These are phyloP conservation scores for Penicillium pulvis DNA, from an alignment of 495 filamentous ascomycete genomes.

Conservation along the genomic window DNA sequence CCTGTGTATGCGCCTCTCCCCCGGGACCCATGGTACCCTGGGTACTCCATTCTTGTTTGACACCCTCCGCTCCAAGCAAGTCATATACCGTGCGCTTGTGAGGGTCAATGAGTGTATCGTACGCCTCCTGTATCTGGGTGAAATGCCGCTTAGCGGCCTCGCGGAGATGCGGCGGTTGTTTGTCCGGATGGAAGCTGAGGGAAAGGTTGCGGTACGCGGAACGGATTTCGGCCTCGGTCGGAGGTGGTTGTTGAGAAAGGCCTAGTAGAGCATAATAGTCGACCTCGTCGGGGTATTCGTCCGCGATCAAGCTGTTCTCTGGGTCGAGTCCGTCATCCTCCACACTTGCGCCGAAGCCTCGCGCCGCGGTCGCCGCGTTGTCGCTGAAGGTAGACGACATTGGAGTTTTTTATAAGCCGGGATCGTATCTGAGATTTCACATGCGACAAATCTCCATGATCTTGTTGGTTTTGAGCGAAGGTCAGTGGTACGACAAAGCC, in stretches of 20 bases:
- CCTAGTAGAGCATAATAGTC: slow-evolving; percentile 58
- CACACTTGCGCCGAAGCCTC: slow-evolving; percentile 20
- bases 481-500: slow-evolving; percentile 12
- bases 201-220: slow-evolving; percentile 54
- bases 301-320: slow-evolving; percentile 22
- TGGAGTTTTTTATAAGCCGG: not conserved
- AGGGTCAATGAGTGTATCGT: slow-evolving; percentile 57
- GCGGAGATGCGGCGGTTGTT: slow-evolving; percentile 51
- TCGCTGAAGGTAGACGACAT: slow-evolving; percentile 19
- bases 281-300: slow-evolving; percentile 34
- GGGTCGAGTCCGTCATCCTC: slow-evolving; percentile 30
- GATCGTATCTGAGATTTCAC: not conserved
- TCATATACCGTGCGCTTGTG: slow-evolving; percentile 59
- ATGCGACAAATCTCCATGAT: slow-evolving; percentile 12
- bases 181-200: slow-evolving; percentile 61
- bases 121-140: slow-evolving; percentile 51
- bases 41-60: slow-evolving; percentile 45
- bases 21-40: slow-evolving; percentile 36
- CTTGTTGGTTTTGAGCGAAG: slow-evolving; percentile 1
- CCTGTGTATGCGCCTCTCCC: slow-evolving; percentile 31
- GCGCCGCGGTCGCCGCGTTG: slow-evolving; percentile 17
- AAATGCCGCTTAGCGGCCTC: slow-evolving; percentile 52
- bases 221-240: slow-evolving; percentile 53
- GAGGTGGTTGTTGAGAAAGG: slow-evolving; percentile 43
- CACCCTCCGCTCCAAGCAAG: slow-evolving; percentile 46